Percentiles rank a stretch among this genome's conserved stretches.
Evolutionary conservation across 148 eudicot genomes (phyloP).

Genomic region (Nepenthes gracilis): DNA sequence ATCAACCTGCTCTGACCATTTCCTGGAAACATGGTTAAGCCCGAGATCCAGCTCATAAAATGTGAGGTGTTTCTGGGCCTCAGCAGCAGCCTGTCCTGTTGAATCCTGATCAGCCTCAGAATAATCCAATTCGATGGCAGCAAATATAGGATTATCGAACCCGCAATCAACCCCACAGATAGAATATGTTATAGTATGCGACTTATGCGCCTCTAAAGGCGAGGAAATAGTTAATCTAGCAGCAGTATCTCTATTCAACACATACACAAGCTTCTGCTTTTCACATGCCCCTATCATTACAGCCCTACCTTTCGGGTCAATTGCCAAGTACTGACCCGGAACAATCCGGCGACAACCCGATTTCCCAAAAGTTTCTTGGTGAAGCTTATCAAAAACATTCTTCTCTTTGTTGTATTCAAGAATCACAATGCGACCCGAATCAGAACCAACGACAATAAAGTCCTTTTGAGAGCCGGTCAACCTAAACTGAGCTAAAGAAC

Average conservation of each 20-base stretch:
- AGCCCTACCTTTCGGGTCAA: conserved; percentile 93
- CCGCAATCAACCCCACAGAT: conserved; percentile 95
- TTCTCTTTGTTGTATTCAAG: conserved; percentile 72
- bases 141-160: conserved; percentile 93
- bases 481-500: conserved; percentile 77
- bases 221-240: conserved; percentile 89
- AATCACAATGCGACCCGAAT: conserved; percentile 85
- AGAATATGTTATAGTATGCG: conserved; percentile 66
- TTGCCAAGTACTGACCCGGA: conserved; percentile 80
- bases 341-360: conserved; percentile 90
- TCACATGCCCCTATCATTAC: conserved; percentile 96
- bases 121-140: conserved; percentile 94
- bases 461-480: conserved; percentile 90
- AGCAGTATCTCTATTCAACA: conserved; percentile 77
- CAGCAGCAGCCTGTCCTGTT: conserved; percentile 72
- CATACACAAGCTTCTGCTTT: conserved; percentile 96
- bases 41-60: conserved; percentile 97
- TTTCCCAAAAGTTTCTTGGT: conserved; percentile 90
- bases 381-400: conserved; percentile 71
- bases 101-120: conserved; percentile 90
- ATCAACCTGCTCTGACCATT: conserved; percentile 94
- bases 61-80: conserved; percentile 86
- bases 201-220: conserved; percentile 94
- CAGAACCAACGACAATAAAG: conserved; percentile 84
- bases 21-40: conserved; percentile 95